A percentile compares a stretch with the other conserved stretches of the same genome.
phyloP scores from a whole-genome alignment of 2,329 filamentous ascomycete genomes.

The Thelonectria discophora region DNA sequence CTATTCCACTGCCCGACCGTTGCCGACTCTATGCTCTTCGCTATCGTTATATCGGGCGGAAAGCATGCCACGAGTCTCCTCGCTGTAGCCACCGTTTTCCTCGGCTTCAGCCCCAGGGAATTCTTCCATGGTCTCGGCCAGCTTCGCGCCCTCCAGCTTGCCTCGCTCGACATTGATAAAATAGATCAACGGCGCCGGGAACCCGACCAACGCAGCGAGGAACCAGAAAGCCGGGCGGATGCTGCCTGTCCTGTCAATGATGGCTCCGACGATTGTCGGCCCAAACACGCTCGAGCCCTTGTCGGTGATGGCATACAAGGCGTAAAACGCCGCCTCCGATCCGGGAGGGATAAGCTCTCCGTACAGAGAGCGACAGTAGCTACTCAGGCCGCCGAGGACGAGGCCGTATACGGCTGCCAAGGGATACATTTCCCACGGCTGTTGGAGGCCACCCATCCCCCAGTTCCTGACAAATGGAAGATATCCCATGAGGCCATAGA shows the following conservation, averaged over 20 bases:
- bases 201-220: conserved; percentile 80
- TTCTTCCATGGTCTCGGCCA: conserved; percentile 69
- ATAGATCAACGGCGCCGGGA: conserved; percentile 86
- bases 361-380: conserved; percentile 91
- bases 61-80: conserved; percentile 43
- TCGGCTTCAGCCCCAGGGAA: conserved; percentile 49
- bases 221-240: conserved; percentile 94
- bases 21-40: conserved; percentile 26
- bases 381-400: conserved; percentile 90
- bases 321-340: conserved; percentile 95
- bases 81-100: conserved; percentile 33
- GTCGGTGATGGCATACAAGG: conserved; percentile 95
- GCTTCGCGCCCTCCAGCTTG: conserved; percentile 70
- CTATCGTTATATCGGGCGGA: conserved; percentile 39
- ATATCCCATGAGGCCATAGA: conserved; percentile 91
- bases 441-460: conserved; percentile 86
- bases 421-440: conserved; percentile 97
- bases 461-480: conserved; percentile 78
- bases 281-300: conserved; percentile 96
- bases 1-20: conserved; percentile 23
- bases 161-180: conserved; percentile 86
- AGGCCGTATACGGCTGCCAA: conserved; percentile 91
- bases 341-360: conserved; percentile 94
- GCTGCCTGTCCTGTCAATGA: conserved; percentile 84
- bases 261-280: conserved; percentile 89